phyloP scores from a whole-genome alignment of 1,284 basidiomycete species.

The Ceratobasidium sp. region DNA sequence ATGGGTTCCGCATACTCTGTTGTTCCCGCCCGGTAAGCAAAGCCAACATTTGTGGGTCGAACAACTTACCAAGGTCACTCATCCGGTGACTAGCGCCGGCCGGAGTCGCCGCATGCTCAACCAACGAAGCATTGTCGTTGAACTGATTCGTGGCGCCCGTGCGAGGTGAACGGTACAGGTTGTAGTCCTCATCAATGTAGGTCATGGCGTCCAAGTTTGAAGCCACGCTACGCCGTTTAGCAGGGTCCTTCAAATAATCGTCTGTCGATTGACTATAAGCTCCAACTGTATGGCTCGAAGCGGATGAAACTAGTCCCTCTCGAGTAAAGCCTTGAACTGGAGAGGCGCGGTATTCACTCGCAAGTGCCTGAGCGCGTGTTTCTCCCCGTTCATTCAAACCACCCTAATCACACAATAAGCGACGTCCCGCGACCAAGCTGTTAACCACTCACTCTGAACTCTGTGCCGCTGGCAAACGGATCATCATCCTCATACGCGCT shows the following conservation, averaged over 20 bases:
- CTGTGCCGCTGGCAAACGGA: conserved; percentile 32
- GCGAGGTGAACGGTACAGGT: conserved; percentile 46
- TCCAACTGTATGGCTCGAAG: conserved; percentile 17
- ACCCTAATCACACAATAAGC: conserved; percentile 30
- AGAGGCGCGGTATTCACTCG: conserved; percentile 47
- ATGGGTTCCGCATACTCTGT: conserved; percentile 73
- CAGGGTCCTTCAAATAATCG: conserved; percentile 30
- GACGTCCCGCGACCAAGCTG: neutral
- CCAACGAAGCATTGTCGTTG: conserved; percentile 57
- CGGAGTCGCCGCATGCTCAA: conserved; percentile 60
- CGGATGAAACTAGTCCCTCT: conserved; percentile 28
- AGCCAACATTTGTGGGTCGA: conserved; percentile 24
- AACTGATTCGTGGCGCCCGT: conserved; percentile 39
- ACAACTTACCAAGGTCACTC: conserved; percentile 66
- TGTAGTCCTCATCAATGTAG: conserved; percentile 51
- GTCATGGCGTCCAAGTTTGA: conserved; percentile 49
- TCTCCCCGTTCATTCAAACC: conserved; percentile 48
- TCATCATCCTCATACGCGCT: conserved; percentile 38
- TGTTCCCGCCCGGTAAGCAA: conserved; percentile 2
- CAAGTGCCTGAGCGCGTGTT: conserved; percentile 51
- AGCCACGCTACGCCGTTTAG: conserved; percentile 31
- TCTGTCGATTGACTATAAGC: conserved; percentile 33
- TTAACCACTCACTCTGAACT: conserved; percentile 18
- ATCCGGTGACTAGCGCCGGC: conserved; percentile 43
- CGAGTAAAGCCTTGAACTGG: conserved; percentile 30